A percentile compares a stretch with the other conserved stretches of the same genome.
phyloP scores from a whole-genome alignment of 148 eudicot genomes.

The Arctostaphylos glauca region DNA sequence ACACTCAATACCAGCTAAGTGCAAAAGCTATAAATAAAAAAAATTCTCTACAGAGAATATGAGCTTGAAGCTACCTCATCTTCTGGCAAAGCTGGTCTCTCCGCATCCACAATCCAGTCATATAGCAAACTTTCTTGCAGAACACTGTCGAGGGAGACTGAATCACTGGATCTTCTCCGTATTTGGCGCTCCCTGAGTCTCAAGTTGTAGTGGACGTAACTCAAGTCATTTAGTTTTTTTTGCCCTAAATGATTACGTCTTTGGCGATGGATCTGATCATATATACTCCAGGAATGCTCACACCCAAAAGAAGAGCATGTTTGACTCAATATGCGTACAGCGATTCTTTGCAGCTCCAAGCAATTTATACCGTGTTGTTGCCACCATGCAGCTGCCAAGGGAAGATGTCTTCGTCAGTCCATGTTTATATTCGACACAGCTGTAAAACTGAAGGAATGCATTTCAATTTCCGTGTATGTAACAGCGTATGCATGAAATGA shows the following conservation, averaged over 20 bases:
- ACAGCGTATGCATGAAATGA: not conserved
- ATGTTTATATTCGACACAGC: not conserved
- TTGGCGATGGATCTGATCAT: constrained; percentile 62
- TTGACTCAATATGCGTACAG: constrained; percentile 89
- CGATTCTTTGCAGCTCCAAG: constrained; percentile 76
- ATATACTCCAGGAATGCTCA: constrained; percentile 82
- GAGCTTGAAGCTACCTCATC: constrained; percentile 59
- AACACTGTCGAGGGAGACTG: constrained; percentile 56
- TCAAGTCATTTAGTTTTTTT: constrained; percentile 63
- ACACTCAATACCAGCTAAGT: not conserved
- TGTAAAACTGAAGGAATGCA: not conserved
- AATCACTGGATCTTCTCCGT: constrained; percentile 44
- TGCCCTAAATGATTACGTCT: constrained; percentile 60
- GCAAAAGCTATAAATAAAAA: not conserved
- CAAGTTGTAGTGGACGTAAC: constrained; percentile 78
- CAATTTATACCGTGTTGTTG: constrained; percentile 94
- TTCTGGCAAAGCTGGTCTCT: constrained; percentile 52
- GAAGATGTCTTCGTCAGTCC: constrained; percentile 18
- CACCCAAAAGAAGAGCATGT: constrained; percentile 84
- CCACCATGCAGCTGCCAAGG: constrained; percentile 90
- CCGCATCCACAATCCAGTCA: constrained; percentile 79
- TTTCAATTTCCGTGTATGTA: not conserved
- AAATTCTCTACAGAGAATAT: constrained; percentile 9
- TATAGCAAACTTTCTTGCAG: constrained; percentile 64
- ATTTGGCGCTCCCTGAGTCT: constrained; percentile 82